phyloP scores from a whole-genome alignment of 495 filamentous ascomycete genomes.

The Penicillium macrosclerotiorum region DNA sequence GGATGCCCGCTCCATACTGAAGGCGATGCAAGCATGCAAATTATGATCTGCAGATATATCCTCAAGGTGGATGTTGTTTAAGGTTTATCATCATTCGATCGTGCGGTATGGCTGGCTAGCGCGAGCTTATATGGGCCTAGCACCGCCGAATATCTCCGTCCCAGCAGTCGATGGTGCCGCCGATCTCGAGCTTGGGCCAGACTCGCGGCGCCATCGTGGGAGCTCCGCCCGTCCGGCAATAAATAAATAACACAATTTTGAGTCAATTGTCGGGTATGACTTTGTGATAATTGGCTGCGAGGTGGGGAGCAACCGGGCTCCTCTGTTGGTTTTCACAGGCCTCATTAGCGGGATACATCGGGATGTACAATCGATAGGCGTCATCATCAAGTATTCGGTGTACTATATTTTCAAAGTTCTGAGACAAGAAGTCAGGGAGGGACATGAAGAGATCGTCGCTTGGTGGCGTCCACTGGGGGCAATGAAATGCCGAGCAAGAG shows the following conservation, averaged over 20 bases:
- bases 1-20: neutral
- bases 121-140: constrained; percentile 14
- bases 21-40: constrained; percentile 3
- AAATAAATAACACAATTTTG: neutral
- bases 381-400: too few species aligned
- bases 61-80: neutral
- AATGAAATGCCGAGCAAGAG: too few species aligned
- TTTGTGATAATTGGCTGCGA: too few species aligned
- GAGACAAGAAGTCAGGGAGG: too few species aligned
- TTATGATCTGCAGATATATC: constrained; percentile 20
- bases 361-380: too few species aligned
- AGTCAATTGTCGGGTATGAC: neutral
- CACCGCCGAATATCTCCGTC: constrained; percentile 8
- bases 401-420: too few species aligned
- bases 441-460: too few species aligned
- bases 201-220: neutral
- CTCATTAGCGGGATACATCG: too few species aligned
- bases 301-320: too few species aligned
- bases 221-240: neutral
- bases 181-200: constrained; percentile 7
- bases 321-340: neutral
- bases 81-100: neutral
- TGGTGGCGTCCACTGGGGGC: too few species aligned
- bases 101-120: constrained; percentile 11
- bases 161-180: constrained; percentile 4